Evolutionary conservation across 768 basidiomycete species (phyloP).

Genomic region (Leucocoprinus birnbaumii): DNA sequence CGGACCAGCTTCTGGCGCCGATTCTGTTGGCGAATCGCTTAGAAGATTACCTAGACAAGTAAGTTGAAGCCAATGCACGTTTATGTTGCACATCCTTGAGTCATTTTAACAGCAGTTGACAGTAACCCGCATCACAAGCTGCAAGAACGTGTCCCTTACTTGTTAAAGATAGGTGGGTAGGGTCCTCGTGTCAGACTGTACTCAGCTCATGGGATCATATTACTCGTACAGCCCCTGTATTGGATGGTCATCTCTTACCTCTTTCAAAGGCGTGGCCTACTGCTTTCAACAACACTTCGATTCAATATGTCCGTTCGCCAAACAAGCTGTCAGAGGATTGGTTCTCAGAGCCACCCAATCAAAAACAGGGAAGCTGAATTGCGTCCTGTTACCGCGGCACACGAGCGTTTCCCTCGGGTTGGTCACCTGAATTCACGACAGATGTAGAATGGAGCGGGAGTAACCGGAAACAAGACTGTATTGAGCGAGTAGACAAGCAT

Average conservation of each 20-base stretch:
- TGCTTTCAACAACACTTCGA: constrained; percentile 66
- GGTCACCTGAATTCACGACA: not conserved
- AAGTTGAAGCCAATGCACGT: constrained; percentile 17
- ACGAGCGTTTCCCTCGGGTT: not conserved
- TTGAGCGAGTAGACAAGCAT: constrained; percentile 7
- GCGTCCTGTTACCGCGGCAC: constrained; percentile 4
- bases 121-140: constrained; percentile 56
- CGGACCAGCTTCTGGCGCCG: constrained; percentile 39
- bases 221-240: constrained; percentile 38
- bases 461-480: constrained; percentile 7
- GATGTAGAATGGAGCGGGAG: not conserved
- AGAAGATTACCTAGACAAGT: constrained; percentile 68
- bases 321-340: not conserved
- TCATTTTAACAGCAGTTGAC: constrained; percentile 15
- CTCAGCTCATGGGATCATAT: constrained; percentile 11
- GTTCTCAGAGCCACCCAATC: constrained; percentile 4
- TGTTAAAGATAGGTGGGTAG: constrained; percentile 51
- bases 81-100: constrained; percentile 7
- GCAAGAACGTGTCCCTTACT: constrained; percentile 46
- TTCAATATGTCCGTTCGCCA: constrained; percentile 38
- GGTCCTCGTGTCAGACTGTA: constrained; percentile 10
- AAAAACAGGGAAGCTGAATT: not conserved
- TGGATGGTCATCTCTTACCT: constrained; percentile 49
- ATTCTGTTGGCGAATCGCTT: constrained; percentile 67
- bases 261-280: constrained; percentile 45